Conservation (phyloP, 148 eudicot species). For the Diospyros kaki region DNA sequence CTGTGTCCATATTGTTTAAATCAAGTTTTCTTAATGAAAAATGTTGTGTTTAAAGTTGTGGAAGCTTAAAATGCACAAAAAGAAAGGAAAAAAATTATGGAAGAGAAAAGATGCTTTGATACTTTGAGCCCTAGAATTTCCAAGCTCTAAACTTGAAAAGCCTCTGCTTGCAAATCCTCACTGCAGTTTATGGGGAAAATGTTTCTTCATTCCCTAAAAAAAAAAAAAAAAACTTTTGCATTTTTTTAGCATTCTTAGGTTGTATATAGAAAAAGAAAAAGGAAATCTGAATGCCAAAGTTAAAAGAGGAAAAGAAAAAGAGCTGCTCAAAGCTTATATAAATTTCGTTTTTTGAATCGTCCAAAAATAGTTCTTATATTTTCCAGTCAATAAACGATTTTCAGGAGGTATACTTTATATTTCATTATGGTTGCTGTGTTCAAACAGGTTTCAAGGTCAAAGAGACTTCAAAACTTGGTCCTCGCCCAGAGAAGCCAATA, state of each 20-base stretch:
- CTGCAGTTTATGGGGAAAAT: not conserved
- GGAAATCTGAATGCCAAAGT: no score
- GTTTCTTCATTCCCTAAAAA: no score
- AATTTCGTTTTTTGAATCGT: not conserved
- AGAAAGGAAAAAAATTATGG: not conserved
- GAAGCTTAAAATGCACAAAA: not conserved
- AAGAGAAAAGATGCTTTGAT: not conserved
- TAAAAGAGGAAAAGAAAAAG: not conserved
- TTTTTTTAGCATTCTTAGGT: no score
- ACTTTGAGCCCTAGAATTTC: not conserved
- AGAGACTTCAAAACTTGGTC: slow-evolving; percentile 83
- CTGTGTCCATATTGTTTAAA: not conserved
- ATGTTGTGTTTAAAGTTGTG: not conserved
- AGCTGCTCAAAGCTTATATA: not conserved
- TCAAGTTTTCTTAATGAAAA: not conserved
- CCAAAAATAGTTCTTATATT: not conserved
- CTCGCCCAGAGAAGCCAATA: slow-evolving; percentile 89
- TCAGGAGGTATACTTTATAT: not conserved
- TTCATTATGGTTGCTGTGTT: not conserved
- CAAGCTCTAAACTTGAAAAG: not conserved
- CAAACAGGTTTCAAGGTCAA: slow-evolving; percentile 66
- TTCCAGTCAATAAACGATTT: not conserved
- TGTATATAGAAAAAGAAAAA: no score
- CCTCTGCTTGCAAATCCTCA: not conserved
- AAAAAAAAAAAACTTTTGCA: not conserved